Evolutionary conservation across 805 yeast species (phyloP), one percentile per base, ranked within the genome.

Genomic region (Teunomyces funiuensis): DNA sequence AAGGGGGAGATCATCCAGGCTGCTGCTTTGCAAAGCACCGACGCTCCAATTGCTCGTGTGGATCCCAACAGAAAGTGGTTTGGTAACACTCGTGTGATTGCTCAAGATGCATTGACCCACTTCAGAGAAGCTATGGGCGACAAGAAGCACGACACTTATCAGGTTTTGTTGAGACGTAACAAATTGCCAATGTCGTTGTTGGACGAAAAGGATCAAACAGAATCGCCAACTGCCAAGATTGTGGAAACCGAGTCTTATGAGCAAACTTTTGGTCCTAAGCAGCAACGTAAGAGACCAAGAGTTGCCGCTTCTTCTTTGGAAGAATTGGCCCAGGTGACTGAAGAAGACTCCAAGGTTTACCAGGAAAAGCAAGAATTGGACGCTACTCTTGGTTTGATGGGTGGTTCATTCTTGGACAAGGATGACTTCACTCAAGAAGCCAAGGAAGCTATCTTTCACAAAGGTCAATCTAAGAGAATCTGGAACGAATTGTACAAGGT

Each of bases 401-500:
- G 88, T 49, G 82, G 78, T 16, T 69, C 76, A 8, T 44, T 70
- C 43, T 59, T 69, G 55, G 74, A 70, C 43, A 80, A 82, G 37
- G 95, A 88, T 51, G 96, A 88, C 41, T 87, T 85, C 78, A 77
- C 95, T 4, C 83, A 82, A 54, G 93, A 88, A 55, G 96, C 97
- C 28, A 89, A 88, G 61, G 99, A 93, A 65, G 90, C 93, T 45
- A 90, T 91, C 65, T 91, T 91, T 75, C 82, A 85, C 60, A 91
- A 91, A 64, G 99, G 99, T 55, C 99, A 91, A 71, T 89, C 97
- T 36, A 91, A 91, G 69, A 85, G 99, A 72, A 91, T 91, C 53
- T 91, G 99, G 99, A 93, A 93, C 65, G 99, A 91, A 64, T 74
- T 91, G 46, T 91, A 93, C 67, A 91, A 91, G 62, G 99, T 91